Evolutionary conservation across 2,329 filamentous ascomycete genomes (phyloP), one percentile per base, ranked within the genome.

Genomic region (Xylaria multiplex): DNA sequence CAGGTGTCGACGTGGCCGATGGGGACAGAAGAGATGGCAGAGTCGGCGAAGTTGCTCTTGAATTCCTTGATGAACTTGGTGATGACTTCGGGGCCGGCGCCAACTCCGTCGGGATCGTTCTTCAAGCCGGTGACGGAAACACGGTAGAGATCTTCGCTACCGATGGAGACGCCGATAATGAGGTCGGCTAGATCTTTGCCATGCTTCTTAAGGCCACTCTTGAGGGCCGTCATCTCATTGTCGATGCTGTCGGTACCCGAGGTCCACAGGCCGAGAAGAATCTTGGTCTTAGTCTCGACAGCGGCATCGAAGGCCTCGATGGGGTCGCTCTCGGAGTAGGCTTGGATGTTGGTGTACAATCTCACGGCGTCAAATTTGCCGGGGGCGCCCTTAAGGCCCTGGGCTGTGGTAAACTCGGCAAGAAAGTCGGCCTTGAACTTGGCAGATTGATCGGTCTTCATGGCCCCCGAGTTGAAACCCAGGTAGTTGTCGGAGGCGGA

Each of bases 241-340:
- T 79, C 76, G 74, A 79, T 84, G 65, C n/a, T 65, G 5, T 73
- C 68, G 60, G 73, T 61, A 2, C 75, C 76, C 69, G 53, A 78
- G 45, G 79, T 75, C 86, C 86, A 88, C 46, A 88, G 75, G 45
- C 86, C 85, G 13, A 85, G 82, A 40, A 87, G 80, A 42, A 88
- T 79, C 62, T 81, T 78, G 2, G 82, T 83, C 14, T 83, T 81
- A 19, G 82, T 83, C 59, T 77, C 76, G 35, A 85, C 76, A 30
- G 85, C 85, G n/a, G 86, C 86, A 78, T 90, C 90, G 79, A 92
- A 83, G 35, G 91, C 91, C 77, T 90, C 83, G 74, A 93, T 78
- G 30, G 91, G 91, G 77, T 93, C 69, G 59, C 35, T 74, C 49
- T 65, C 59, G 13, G 74, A 76, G 6, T 64, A 66, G 48, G 53